Evolutionary conservation across 148 eudicot species (phyloP).

Genomic region (Chenopodium album): DNA sequence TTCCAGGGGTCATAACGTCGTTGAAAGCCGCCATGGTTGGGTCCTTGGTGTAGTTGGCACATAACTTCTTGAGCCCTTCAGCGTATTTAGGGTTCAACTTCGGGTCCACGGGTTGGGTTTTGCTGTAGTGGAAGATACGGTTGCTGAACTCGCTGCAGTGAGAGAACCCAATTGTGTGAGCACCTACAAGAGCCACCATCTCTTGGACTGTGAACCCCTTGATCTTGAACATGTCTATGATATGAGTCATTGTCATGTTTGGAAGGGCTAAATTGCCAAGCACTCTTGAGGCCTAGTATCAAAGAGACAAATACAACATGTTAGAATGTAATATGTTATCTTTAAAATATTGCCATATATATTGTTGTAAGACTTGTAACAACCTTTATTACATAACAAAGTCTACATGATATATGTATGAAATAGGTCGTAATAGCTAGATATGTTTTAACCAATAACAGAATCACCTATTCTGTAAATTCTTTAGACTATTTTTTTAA

Average conservation of each 20-base stretch:
- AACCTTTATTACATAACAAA: no score
- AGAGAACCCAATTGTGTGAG: slow-evolving; percentile 83
- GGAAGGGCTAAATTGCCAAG: slow-evolving; percentile 54
- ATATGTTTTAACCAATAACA: neutral
- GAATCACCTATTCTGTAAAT: no score
- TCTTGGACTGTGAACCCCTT: slow-evolving; percentile 58
- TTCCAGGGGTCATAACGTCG: slow-evolving; percentile 70
- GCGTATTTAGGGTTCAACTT: slow-evolving; percentile 51
- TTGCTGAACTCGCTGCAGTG: slow-evolving; percentile 66
- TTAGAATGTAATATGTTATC: neutral
- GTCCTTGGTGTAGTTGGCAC: slow-evolving; percentile 59
- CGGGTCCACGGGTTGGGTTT: slow-evolving; percentile 43
- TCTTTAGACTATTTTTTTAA: no score
- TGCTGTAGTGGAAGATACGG: slow-evolving; percentile 54
- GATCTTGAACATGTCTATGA: slow-evolving; percentile 48
- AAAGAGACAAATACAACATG: neutral
- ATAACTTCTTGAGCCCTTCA: slow-evolving; percentile 43
- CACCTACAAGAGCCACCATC: slow-evolving; percentile 65
- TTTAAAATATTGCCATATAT: no score
- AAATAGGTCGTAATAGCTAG: no score
- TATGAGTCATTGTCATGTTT: slow-evolving; percentile 50
- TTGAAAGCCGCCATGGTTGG: slow-evolving; percentile 55
- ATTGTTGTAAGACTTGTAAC: no score
- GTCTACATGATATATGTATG: neutral
- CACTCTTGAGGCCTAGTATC: slow-evolving; percentile 42